Conservation (phyloP, 495 filamentous ascomycete species). For the Hyphodiscus hymeniophilus region DNA sequence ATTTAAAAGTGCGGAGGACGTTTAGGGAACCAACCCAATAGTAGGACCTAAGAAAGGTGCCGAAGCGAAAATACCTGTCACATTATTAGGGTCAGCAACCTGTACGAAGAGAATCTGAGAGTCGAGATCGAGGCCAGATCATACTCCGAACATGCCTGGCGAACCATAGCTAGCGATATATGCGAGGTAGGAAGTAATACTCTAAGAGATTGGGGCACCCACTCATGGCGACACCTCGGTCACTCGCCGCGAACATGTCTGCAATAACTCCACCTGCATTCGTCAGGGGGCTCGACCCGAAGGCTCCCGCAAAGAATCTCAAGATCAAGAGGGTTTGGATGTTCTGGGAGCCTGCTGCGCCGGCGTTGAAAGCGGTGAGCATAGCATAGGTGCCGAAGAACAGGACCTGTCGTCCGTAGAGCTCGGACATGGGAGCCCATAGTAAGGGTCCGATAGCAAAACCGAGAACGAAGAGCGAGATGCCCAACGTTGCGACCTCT, state of each 20-base stretch:
- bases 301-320: constrained; percentile 74
- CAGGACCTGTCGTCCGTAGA: constrained; percentile 68
- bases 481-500: constrained; percentile 58
- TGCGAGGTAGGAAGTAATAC: too few species aligned
- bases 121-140: too few species aligned
- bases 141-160: too few species aligned
- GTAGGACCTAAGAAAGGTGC: constrained; percentile 65
- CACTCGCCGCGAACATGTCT: constrained; percentile 60
- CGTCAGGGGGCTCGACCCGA: constrained; percentile 67
- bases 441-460: constrained; percentile 62
- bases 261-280: constrained; percentile 72
- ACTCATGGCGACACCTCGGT: constrained; percentile 61
- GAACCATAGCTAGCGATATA: too few species aligned
- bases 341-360: constrained; percentile 55
- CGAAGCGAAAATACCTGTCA: constrained; percentile 57
- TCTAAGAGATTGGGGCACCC: too few species aligned
- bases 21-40: constrained; percentile 1
- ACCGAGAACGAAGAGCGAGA: constrained; percentile 71
- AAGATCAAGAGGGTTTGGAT: constrained; percentile 61
- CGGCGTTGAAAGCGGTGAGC: constrained; percentile 56
- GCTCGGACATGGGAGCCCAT: constrained; percentile 62
- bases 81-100: too few species aligned
- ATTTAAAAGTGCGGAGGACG: constrained; percentile 71
- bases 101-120: too few species aligned
- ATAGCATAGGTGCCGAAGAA: constrained; percentile 22